Conservation (phyloP, 177 flowering plant species). For the Tripterygium wilfordii region DNA sequence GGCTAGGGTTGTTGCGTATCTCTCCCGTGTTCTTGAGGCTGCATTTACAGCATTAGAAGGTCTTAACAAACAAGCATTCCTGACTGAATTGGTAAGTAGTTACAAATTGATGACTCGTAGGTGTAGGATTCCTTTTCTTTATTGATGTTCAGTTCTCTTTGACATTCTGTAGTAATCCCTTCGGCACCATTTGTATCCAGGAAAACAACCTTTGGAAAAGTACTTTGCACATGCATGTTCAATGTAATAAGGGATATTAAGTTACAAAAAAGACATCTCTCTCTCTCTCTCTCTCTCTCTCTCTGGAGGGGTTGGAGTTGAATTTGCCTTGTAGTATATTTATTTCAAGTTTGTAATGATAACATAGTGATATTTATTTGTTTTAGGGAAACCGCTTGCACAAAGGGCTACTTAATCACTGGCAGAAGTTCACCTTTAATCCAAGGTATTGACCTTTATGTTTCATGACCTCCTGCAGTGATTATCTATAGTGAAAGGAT, state of each 20-base stretch:
- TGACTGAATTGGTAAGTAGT: slow-evolving; percentile 98
- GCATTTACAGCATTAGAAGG: slow-evolving; percentile 96
- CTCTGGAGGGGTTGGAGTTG: too few species aligned
- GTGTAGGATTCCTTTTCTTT: neutral
- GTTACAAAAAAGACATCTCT: too few species aligned
- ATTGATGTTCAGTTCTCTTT: too few species aligned
- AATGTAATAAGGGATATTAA: too few species aligned
- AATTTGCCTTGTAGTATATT: too few species aligned
- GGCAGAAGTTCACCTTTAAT: slow-evolving; percentile 97
- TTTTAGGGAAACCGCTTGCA: slow-evolving; percentile 86
- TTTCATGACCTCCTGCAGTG: neutral
- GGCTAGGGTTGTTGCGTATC: slow-evolving; percentile 88
- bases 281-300: too few species aligned
- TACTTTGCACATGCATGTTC: too few species aligned
- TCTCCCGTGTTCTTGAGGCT: slow-evolving; percentile 94
- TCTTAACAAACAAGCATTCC: slow-evolving; percentile 93
- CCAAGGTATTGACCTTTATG: slow-evolving; percentile 61
- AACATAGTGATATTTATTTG: slow-evolving; percentile 6
- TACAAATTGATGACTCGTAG: slow-evolving; percentile 2
- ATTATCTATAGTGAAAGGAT: too few species aligned
- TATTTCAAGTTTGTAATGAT: slow-evolving; percentile 12
- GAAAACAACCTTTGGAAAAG: too few species aligned
- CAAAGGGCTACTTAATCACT: slow-evolving; percentile 82
- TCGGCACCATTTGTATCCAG: too few species aligned
- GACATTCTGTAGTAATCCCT: too few species aligned